Conservation (phyloP, 169 alveolate genomes). For the Sarcocystis neurona region DNA sequence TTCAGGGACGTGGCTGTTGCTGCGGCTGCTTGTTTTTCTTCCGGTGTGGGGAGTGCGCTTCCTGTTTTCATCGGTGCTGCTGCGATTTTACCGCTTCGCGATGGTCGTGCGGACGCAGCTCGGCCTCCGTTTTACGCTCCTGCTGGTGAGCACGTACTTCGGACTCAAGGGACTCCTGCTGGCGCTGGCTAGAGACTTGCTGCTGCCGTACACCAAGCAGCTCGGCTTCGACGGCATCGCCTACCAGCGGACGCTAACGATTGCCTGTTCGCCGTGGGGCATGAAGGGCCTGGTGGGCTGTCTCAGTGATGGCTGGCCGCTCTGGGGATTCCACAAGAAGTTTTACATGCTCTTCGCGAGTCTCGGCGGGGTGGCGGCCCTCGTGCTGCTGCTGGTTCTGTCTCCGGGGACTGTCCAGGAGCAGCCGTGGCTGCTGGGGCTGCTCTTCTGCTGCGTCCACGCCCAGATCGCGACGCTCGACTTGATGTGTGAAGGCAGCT, state of each 20-base stretch:
- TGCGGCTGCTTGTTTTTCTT: too few relatives aligned
- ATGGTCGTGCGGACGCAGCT: neutral
- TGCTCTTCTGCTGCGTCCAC: slow-evolving; percentile 10
- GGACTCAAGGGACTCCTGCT: neutral
- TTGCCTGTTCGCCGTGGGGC: slow-evolving; percentile 58
- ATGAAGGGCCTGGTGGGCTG: slow-evolving; percentile 53
- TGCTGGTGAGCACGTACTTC: slow-evolving; percentile 9
- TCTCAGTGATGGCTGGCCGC: slow-evolving; percentile 36
- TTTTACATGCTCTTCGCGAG: slow-evolving; percentile 37
- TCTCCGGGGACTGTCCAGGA: neutral
- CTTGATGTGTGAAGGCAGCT: slow-evolving; percentile 53
- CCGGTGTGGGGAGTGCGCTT: too few relatives aligned
- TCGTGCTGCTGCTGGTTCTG: slow-evolving; percentile 5
- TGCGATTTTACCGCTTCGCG: neutral
- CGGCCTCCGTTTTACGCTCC: neutral
- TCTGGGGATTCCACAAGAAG: slow-evolving; percentile 36
- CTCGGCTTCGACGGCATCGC: neutral
- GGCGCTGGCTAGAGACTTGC: neutral
- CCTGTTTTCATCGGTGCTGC: too few relatives aligned
- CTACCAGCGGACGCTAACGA: slow-evolving; percentile 34
- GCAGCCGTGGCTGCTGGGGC: slow-evolving; percentile 13
- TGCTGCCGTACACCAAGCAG: neutral
- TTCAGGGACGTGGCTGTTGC: too few relatives aligned
- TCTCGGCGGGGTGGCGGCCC: slow-evolving; percentile 39
- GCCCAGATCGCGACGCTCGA: slow-evolving; percentile 54